Conservation (phyloP, 805 yeast genomes). For the Myxozyma mucilagina region DNA sequence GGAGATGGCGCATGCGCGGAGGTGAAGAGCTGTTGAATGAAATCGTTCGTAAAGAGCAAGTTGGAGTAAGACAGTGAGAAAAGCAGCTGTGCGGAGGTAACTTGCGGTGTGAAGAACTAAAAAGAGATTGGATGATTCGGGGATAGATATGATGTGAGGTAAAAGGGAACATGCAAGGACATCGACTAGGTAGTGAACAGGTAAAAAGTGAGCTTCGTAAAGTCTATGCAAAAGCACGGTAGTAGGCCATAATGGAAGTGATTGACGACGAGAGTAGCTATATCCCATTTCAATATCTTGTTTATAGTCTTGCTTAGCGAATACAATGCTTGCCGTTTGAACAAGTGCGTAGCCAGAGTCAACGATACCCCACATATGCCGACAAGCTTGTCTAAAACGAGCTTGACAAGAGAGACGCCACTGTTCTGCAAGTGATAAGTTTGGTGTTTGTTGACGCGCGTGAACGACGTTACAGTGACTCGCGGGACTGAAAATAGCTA, state of each 20-base stretch:
- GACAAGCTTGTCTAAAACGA: conserved; percentile 30
- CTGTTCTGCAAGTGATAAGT: neutral
- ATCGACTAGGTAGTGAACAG: conserved; percentile 30
- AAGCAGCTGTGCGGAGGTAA: conserved; percentile 25
- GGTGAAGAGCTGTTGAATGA: conserved; percentile 14
- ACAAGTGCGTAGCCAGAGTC: conserved; percentile 30
- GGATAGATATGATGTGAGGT: conserved; percentile 1
- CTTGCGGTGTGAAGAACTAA: conserved; percentile 11
- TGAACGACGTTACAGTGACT: conserved; percentile 33
- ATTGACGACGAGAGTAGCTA: too few species aligned
- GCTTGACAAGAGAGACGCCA: conserved; percentile 25
- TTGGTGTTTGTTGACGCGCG: neutral
- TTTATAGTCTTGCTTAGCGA: neutral
- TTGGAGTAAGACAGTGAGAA: conserved; percentile 26
- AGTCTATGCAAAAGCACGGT: conserved; percentile 24
- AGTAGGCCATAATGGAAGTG: conserved; percentile 14
- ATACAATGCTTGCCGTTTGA: too few species aligned
- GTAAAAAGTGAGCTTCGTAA: conserved; percentile 34
- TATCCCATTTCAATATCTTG: neutral
- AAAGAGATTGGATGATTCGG: neutral
- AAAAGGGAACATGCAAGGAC: conserved; percentile 23
- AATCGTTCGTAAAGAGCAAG: conserved; percentile 27
- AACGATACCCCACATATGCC: conserved; percentile 34
- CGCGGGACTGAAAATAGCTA: conserved; percentile 30
- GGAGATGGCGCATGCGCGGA: conserved; percentile 4